Evolutionary conservation across 306 rosid genomes (phyloP).

Genomic region (Sechiopsis laciniata): DNA sequence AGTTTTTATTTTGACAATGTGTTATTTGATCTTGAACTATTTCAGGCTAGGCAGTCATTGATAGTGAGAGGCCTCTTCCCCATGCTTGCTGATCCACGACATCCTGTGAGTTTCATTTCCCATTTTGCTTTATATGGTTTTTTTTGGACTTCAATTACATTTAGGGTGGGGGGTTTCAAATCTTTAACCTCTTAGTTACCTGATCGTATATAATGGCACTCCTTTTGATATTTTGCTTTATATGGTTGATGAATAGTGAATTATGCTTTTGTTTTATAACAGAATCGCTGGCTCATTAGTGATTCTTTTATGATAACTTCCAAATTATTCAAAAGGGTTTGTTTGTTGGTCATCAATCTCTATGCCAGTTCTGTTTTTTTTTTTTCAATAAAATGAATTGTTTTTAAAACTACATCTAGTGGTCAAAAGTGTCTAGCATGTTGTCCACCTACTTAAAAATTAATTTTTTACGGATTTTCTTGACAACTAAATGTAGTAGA

Average conservation of each 20-base stretch:
- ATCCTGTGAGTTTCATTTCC: constrained; percentile 61
- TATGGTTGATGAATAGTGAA: neutral
- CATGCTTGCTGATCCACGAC: constrained; percentile 99
- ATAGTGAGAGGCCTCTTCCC: constrained; percentile 95
- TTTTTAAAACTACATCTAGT: too few relatives aligned
- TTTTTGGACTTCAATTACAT: too few relatives aligned
- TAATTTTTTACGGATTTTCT: too few relatives aligned
- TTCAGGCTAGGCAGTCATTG: constrained; percentile 96
- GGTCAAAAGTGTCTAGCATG: too few relatives aligned
- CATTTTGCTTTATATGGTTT: neutral
- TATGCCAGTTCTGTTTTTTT: neutral
- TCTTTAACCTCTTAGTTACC: too few relatives aligned
- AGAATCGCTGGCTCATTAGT: neutral
- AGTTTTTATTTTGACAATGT: constrained; percentile 2
- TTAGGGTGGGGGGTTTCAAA: too few relatives aligned
- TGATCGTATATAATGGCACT: too few relatives aligned
- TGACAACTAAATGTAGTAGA: too few relatives aligned
- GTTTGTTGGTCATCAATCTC: neutral
- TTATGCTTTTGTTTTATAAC: neutral
- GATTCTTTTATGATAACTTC: neutral
- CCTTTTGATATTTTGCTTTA: neutral
- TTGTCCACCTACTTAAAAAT: too few relatives aligned
- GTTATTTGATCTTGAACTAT: constrained; percentile 3
- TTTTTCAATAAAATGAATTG: too few relatives aligned
- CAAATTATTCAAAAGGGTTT: neutral